A percentile compares a stretch with the other conserved stretches of the same genome.
These are phyloP conservation scores for Phlebiopsis gigantea DNA, from an alignment of 768 basidiomycete genomes.

Conservation along the genomic window DNA sequence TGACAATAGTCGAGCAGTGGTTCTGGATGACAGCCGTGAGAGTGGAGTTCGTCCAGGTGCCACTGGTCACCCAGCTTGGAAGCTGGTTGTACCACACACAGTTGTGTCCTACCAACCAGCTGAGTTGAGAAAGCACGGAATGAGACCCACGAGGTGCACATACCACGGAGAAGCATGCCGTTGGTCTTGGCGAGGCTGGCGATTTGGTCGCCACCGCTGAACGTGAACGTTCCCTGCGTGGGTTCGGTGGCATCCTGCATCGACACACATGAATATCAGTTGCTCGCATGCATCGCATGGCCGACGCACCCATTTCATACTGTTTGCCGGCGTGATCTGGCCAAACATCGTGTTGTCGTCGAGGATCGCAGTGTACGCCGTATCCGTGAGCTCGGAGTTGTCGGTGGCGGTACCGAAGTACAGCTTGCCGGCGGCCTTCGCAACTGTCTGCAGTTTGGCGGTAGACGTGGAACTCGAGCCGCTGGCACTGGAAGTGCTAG, in stretches of 20 bases:
- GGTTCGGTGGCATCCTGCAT: slow-evolving; percentile 51
- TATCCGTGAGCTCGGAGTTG: slow-evolving; percentile 40
- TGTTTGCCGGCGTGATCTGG: slow-evolving; percentile 46
- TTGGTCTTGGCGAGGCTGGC: slow-evolving; percentile 39
- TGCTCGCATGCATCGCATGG: too few species aligned
- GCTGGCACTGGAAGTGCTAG: slow-evolving; percentile 8
- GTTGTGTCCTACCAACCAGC: slow-evolving; percentile 23
- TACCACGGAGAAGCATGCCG: slow-evolving; percentile 42
- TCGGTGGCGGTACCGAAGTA: slow-evolving; percentile 50
- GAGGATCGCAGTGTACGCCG: slow-evolving; percentile 35
- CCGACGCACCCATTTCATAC: slow-evolving; percentile 51
- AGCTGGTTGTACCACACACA: slow-evolving; percentile 42
- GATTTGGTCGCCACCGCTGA: slow-evolving; percentile 38
- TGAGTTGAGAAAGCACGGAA: neutral
- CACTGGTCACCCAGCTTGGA: slow-evolving; percentile 32
- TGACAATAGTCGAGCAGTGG: slow-evolving; percentile 31
- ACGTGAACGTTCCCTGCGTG: slow-evolving; percentile 40
- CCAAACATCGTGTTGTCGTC: slow-evolving; percentile 35
- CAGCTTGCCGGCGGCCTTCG: slow-evolving; percentile 38
- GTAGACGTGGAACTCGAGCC: slow-evolving; percentile 19
- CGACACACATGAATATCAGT: too few species aligned
- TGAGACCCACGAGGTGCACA: neutral
- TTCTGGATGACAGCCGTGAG: slow-evolving; percentile 29
- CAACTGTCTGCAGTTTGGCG: slow-evolving; percentile 23
- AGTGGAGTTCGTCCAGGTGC: slow-evolving; percentile 24